These are phyloP conservation scores for Colletotrichum tropicale DNA, from an alignment of 2,329 filamentous ascomycete genomes.

Conservation along the genomic window DNA sequence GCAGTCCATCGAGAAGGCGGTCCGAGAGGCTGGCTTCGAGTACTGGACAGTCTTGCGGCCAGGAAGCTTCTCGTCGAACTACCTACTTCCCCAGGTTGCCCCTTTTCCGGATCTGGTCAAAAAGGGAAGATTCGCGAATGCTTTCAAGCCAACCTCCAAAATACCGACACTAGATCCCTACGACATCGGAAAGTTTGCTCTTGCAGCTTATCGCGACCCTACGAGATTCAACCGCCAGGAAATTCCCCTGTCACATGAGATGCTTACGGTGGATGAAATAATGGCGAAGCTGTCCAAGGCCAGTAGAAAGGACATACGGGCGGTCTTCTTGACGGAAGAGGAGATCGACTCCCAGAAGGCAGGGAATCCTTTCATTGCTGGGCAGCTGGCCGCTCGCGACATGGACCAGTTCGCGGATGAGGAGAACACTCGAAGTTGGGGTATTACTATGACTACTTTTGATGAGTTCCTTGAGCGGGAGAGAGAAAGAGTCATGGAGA, in stretches of 20 bases:
- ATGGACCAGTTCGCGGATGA: constrained; percentile 40
- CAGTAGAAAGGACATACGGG: constrained; percentile 37
- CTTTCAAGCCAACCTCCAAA: constrained; percentile 34
- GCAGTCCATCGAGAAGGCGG: constrained; percentile 41
- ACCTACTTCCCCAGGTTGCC: constrained; percentile 42
- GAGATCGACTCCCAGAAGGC: constrained; percentile 39
- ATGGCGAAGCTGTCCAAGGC: constrained; percentile 38
- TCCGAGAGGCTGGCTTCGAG: constrained; percentile 39
- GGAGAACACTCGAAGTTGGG: constrained; percentile 37
- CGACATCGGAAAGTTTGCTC: constrained; percentile 51
- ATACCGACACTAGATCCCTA: constrained; percentile 49
- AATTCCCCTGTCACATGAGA: constrained; percentile 45
- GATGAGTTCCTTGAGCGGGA: constrained; percentile 46
- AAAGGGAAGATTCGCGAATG: constrained; percentile 40
- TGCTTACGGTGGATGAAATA: constrained; percentile 38
- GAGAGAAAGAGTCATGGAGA: constrained; percentile 32
- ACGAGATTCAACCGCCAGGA: constrained; percentile 41
- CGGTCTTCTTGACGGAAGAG: constrained; percentile 42
- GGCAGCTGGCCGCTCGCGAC: constrained; percentile 38
- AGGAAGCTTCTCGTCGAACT: constrained; percentile 57
- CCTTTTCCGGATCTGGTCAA: constrained; percentile 44
- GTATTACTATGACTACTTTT: constrained; percentile 46
- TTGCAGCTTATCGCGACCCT: constrained; percentile 46
- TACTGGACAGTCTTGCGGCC: constrained; percentile 55
- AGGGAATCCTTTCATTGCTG: constrained; percentile 40